Evolutionary conservation across 1,284 basidiomycete genomes (phyloP), one percentile per base, ranked within the genome.

Genomic region (Neolentinus lepideus): DNA sequence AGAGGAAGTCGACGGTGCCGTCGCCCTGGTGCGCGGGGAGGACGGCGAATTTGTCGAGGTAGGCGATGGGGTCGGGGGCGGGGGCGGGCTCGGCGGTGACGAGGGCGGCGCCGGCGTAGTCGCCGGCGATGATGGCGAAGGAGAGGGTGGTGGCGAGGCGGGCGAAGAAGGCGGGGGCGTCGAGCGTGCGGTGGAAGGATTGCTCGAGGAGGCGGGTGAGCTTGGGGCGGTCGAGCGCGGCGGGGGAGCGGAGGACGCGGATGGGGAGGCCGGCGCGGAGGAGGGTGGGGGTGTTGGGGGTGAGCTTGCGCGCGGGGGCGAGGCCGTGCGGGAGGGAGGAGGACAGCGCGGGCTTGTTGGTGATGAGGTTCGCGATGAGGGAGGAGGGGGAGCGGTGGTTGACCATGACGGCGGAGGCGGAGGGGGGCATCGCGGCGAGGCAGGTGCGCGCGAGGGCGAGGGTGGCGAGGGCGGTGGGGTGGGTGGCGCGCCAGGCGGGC

Each of bases 11-110:
- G 56, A 99, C 97, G 0, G 96, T 98, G 21, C 97, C 97, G 66
- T 98, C 95, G 16, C 97, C 97, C 70, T 99, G 97, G 69, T 98
- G 84, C 57, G 79, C 85, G 1, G 97, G 97, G 47, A 96, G 76
- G 43, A 99, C 94, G 14, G 95, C 96, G 69, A 99, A 99, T 72
- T 99, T 99, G 80, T 99, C 97, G 53, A 99, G 81, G 70, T 99
- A 99, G 14, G 92, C 88, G 59, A 99, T 90, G 19, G 83, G 76
- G 68, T 99, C 96, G 60, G 84, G 85, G 16, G 97, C 69, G 33
- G 76, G 62, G 57, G 70, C 70, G 29, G 67, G 74, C 68, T 99
- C 96, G 60, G 84, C 85, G 16, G 97, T 99, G 55, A 98, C 94
- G 62, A 99, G 85, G 2, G 96, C 97, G 2, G 93, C 92, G 48